Conservation (phyloP, 2,329 filamentous ascomycete species). For the Aspergillus felis region DNA sequence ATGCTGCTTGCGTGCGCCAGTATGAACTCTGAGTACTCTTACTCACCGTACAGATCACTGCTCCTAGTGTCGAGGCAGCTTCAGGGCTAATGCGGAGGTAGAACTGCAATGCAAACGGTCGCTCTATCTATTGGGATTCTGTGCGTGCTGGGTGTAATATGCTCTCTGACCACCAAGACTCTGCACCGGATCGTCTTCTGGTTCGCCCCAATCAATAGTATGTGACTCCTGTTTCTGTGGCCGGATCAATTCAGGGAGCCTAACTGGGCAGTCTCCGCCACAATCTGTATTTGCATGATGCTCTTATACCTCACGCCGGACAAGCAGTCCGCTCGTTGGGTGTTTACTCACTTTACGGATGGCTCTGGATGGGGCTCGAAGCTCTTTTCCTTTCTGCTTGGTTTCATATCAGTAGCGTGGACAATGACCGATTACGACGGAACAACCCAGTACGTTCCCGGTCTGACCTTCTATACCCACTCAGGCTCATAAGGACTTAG, state of each 20-base stretch:
- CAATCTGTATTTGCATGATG: constrained; percentile 57
- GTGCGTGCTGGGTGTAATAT: constrained; percentile 55
- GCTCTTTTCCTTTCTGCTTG: constrained; percentile 60
- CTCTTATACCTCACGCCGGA: constrained; percentile 57
- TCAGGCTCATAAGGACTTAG: constrained; percentile 22
- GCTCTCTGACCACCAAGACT: constrained; percentile 58
- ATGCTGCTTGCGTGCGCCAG: constrained; percentile 60
- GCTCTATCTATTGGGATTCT: constrained; percentile 55
- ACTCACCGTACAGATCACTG: constrained; percentile 49
- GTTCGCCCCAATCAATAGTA: constrained; percentile 65
- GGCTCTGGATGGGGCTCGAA: constrained; percentile 61
- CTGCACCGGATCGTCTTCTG: constrained; percentile 59
- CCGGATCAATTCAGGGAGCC: not conserved
- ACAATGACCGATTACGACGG: constrained; percentile 69
- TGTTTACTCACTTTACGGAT: constrained; percentile 59
- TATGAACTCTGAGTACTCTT: constrained; percentile 59
- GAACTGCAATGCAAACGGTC: constrained; percentile 56
- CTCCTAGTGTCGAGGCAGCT: not conserved
- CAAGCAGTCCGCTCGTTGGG: constrained; percentile 56
- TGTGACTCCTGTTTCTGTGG: constrained; percentile 5
- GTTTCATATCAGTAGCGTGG: constrained; percentile 44
- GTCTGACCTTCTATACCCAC: not conserved
- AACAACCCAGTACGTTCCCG: constrained; percentile 54
- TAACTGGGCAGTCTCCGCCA: constrained; percentile 48
- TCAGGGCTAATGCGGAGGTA: constrained; percentile 25